Evolutionary conservation across 306 rosid genomes (phyloP).

Genomic region (Rosa rugosa): DNA sequence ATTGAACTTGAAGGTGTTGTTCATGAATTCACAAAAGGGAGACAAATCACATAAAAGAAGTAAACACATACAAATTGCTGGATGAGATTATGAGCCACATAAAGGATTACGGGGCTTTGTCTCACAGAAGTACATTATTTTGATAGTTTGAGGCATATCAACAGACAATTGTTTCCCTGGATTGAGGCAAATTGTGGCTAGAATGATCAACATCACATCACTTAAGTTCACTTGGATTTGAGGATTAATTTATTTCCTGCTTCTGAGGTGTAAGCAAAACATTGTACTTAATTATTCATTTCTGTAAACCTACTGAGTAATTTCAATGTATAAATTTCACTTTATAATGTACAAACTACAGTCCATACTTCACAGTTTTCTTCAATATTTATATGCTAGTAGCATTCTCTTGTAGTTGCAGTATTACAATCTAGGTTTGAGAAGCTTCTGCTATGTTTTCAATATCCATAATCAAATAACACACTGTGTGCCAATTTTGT

Average conservation of each 20-base stretch:
- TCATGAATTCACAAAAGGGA: constrained; percentile 40
- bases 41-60: constrained; percentile 30
- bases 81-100: constrained; percentile 27
- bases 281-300: neutral
- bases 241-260: constrained; percentile 15
- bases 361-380: neutral
- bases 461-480: neutral
- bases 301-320: neutral
- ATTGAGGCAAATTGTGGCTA: neutral
- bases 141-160: neutral
- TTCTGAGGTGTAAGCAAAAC: neutral
- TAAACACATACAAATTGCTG: constrained; percentile 24
- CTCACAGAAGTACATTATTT: neutral
- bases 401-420: neutral
- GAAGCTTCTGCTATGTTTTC: neutral
- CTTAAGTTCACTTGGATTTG: neutral
- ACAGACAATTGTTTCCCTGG: neutral
- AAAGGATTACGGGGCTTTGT: constrained; percentile 16
- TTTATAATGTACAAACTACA: neutral
- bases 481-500: neutral
- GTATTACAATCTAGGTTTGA: neutral
- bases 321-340: neutral
- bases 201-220: neutral
- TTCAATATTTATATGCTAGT: neutral
- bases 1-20: constrained; percentile 41